Percentiles rank a stretch among this genome's conserved stretches.
Evolutionary conservation across 192 early-diverging fungal species (phyloP).

Genomic region (Backusella macrospora): DNA sequence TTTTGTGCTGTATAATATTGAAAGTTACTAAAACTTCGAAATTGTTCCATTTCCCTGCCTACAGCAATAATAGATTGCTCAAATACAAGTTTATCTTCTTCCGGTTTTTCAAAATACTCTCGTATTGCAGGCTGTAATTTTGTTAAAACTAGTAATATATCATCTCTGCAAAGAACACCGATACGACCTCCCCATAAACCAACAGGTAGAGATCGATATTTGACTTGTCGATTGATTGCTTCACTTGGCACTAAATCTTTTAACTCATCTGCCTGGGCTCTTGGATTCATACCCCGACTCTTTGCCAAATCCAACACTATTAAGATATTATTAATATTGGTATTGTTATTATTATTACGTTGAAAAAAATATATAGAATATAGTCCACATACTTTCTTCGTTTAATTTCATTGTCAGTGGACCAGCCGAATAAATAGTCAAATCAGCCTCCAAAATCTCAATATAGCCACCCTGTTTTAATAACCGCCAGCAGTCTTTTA

Average conservation of each 20-base stretch:
- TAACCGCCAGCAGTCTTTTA: constrained; percentile 34
- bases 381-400: constrained; percentile 27
- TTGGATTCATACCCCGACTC: constrained; percentile 22
- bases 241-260: constrained; percentile 21
- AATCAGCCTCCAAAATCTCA: constrained; percentile 41
- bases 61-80: background rate
- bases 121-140: constrained; percentile 27
- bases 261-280: constrained; percentile 20
- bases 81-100: background rate
- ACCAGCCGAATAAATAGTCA: constrained; percentile 31
- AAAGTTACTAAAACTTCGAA: constrained; percentile 29
- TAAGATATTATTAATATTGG: background rate
- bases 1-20: constrained; percentile 30
- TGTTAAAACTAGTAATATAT: constrained; percentile 26
- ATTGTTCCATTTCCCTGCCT: constrained; percentile 28
- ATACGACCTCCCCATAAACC: constrained; percentile 43
- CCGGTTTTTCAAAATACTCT: background rate
- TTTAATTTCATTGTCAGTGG: constrained; percentile 29
- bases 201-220: constrained; percentile 40
- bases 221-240: constrained; percentile 19
- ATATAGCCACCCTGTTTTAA: constrained; percentile 38
- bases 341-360: background rate
- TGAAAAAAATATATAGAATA: background rate
- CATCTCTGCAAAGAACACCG: constrained; percentile 34
- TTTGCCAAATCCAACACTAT: constrained; percentile 25